A percentile compares a stretch with the other conserved stretches of the same genome.
These are phyloP conservation scores for Phytophthora crassamura DNA, from an alignment of 352 stramenopile genomes.

Conservation along the genomic window DNA sequence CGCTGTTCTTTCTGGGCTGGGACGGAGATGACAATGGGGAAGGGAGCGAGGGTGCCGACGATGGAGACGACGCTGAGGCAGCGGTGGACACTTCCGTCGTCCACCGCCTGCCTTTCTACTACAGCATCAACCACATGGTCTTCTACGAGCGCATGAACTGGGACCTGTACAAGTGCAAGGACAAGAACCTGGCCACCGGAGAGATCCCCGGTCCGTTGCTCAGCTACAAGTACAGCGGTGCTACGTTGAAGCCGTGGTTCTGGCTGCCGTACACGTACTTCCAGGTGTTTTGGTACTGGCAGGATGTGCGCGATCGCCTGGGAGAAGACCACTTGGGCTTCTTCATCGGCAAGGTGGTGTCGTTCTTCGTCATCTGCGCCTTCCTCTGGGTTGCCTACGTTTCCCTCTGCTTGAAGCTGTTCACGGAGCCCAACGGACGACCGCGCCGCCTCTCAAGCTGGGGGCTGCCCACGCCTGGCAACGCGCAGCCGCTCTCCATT, in stretches of 20 bases:
- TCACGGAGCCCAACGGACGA: conserved; percentile 68
- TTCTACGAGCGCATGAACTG: conserved; percentile 90
- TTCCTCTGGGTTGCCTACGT: conserved; percentile 76
- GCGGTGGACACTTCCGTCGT: conserved; percentile 55
- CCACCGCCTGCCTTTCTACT: conserved; percentile 81
- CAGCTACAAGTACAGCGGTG: conserved; percentile 84
- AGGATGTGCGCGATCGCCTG: conserved; percentile 62
- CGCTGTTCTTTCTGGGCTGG: conserved; percentile 69
- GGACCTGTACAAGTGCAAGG: conserved; percentile 87
- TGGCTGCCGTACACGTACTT: conserved; percentile 87
- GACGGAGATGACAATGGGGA: conserved; percentile 47
- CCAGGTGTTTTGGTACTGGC: conserved; percentile 86
- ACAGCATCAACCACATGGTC: conserved; percentile 91
- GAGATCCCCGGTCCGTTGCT: conserved; percentile 75
- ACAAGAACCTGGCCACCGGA: conserved; percentile 64
- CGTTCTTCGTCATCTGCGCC: conserved; percentile 63
- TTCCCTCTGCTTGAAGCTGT: conserved; percentile 70
- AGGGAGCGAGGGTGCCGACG: conserved; percentile 36
- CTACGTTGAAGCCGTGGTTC: conserved; percentile 80
- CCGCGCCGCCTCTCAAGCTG: conserved; percentile 67
- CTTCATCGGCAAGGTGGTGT: conserved; percentile 68
- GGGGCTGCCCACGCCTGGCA: conserved; percentile 58
- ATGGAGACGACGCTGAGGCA: conserved; percentile 35
- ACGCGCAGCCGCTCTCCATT: conserved; percentile 58
- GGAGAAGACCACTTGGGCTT: conserved; percentile 68